Conservation (phyloP, 441 rosid species). For the Mallotus repandus region DNA sequence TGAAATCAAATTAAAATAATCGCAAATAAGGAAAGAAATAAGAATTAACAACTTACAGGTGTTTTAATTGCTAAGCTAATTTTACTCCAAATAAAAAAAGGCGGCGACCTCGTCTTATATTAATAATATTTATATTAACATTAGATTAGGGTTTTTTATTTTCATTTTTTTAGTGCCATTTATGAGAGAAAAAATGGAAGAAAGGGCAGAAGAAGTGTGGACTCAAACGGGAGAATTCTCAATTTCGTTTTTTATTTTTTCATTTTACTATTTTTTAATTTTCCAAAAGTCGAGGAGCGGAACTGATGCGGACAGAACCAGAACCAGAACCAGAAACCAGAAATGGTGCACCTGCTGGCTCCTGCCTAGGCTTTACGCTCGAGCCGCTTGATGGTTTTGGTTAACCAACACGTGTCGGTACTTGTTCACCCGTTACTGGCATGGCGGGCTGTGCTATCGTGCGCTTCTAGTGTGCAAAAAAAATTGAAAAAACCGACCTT, state of each 20-base stretch:
- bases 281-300: constrained; percentile 10
- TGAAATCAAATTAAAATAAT: neutral
- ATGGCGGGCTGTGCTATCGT: constrained; percentile 12
- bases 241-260: neutral
- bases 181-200: neutral
- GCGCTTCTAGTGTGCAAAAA: neutral
- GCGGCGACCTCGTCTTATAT: constrained; percentile 16
- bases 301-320: neutral
- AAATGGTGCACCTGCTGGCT: neutral
- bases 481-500: neutral
- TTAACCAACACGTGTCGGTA: neutral
- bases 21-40: neutral
- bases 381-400: neutral
- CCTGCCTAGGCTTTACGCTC: neutral
- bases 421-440: neutral
- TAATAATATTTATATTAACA: too few species aligned
- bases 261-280: neutral
- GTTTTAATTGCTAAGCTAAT: neutral
- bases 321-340: too few species aligned
- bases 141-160: constrained; percentile 22
- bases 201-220: neutral
- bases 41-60: neutral
- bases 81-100: constrained; percentile 3
- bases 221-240: neutral
- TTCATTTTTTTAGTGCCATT: neutral